Base-by-base conservation (phyloP, 805 yeast species). In the Pichia rugopelliculosa region DNA sequence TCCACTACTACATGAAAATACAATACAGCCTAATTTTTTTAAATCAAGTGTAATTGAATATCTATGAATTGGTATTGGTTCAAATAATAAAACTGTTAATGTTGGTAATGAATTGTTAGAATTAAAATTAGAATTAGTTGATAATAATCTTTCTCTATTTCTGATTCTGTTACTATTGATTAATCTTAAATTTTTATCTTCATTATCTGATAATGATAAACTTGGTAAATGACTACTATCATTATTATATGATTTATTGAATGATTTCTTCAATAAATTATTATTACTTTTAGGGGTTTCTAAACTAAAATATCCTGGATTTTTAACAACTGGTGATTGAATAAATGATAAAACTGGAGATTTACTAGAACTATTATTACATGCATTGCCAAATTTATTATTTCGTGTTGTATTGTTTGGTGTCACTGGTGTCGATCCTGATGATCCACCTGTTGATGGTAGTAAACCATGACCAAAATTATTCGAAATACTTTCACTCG, bases 11-110 rank as follows among this genome's bases (percentile, higher is more conserved):
- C 87, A 84, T 3, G 85, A 71, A 5, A 87, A 85, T 9, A 88
- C 96, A 12, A 82, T 79, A 66, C 96, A 88, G 1, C 95, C 95
- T 22, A 81, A 60, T 45, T 74, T 72, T 50, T 79, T 87, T 49
- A 91, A 68, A 52, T 82, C 73, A 49, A 74, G 77, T 39, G 79
- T 75, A 24, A 83, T 74, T 13, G 87, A 73, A 57, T 77, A 86
- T 42, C 95, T 67, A 55, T 87, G 82, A 48, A 84, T 84, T 0
- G 96, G 93, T 50, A 87, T 86, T 2, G 93, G 88, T 57, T 88
- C 96, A 64, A 96, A 89, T 13, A 88, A 70, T 41, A 91, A 68
- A 5, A 89, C 81, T 60, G 87, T 90, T 55, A 85, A 63, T 30
- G 55, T 53, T 10, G 47, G 40, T 41, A 48, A 36, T 22, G 20